Evolutionary conservation across 345 rosid species (phyloP).

Genomic region (Viola odorata): DNA sequence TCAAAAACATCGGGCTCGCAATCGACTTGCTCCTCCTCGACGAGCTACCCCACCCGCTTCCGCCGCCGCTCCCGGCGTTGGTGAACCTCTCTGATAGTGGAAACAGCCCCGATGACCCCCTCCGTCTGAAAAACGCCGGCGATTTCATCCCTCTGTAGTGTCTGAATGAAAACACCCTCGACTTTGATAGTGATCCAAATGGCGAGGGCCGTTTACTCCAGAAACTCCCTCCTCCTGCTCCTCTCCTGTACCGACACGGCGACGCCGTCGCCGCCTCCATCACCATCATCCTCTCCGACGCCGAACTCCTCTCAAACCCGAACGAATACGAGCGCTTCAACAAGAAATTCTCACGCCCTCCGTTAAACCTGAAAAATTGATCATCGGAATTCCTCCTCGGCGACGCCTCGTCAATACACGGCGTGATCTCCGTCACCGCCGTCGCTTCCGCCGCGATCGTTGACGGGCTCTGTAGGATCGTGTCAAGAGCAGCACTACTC

Average conservation of each 20-base stretch:
- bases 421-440: conserved; percentile 41
- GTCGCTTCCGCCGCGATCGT: conserved; percentile 11
- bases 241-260: conserved; percentile 66
- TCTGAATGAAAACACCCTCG: conserved; percentile 75
- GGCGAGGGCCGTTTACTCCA: conserved; percentile 90
- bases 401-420: conserved; percentile 43
- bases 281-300: conserved; percentile 56
- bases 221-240: conserved; percentile 35
- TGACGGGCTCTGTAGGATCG: conserved; percentile 15
- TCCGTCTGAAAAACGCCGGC: conserved; percentile 53
- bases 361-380: conserved; percentile 25
- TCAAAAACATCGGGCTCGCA: conserved; percentile 72
- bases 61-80: conserved; percentile 28
- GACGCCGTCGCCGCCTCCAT: conserved; percentile 72
- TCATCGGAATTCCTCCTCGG: conserved; percentile 40
- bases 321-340: conserved; percentile 80
- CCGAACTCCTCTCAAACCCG: conserved; percentile 66
- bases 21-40: conserved; percentile 62
- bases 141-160: conserved; percentile 63
- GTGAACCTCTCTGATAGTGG: conserved; percentile 72
- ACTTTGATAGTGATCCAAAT: conserved; percentile 60
- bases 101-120: conserved; percentile 36
- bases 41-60: conserved; percentile 52
- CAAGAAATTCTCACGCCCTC: conserved; percentile 23
- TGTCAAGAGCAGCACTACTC: conserved; percentile 22